phyloP scores from a whole-genome alignment of 768 basidiomycete genomes.

The Podaxis sp. region DNA sequence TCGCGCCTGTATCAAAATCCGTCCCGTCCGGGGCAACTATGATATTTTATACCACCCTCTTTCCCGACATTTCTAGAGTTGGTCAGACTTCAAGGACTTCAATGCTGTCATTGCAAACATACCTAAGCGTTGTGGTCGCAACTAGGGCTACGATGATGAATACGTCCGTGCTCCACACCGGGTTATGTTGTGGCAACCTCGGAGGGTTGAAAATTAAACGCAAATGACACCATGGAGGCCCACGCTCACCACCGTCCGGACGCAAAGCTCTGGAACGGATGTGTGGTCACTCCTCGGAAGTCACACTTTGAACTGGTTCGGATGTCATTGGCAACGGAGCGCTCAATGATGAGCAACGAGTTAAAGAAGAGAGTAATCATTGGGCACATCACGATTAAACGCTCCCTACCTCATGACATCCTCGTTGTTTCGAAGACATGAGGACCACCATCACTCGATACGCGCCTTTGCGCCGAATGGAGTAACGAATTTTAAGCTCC shows the following conservation, averaged over 20 bases:
- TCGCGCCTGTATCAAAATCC: constrained; percentile 37
- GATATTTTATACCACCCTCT: constrained; percentile 34
- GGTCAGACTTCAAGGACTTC: not conserved
- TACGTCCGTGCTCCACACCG: too few species aligned
- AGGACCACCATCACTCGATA: not conserved
- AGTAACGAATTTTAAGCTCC: constrained; percentile 5
- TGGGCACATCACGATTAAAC: not conserved
- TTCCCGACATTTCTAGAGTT: not conserved
- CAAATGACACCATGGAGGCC: not conserved
- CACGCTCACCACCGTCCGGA: constrained; percentile 1
- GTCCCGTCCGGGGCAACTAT: constrained; percentile 27
- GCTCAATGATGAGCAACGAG: not conserved
- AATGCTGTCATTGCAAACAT: not conserved
- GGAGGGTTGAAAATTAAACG: not conserved
- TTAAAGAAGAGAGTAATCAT: not conserved
- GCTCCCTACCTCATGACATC: constrained; percentile 9
- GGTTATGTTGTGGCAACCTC: too few species aligned
- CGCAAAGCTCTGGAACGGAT: not conserved
- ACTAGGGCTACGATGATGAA: too few species aligned
- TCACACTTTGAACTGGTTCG: constrained; percentile 11
- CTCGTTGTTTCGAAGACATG: constrained; percentile 11
- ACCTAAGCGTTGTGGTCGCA: too few species aligned
- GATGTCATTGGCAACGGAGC: not conserved
- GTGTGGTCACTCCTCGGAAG: not conserved
- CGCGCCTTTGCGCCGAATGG: constrained; percentile 1